These are phyloP conservation scores for Mucor racemosus DNA, from an alignment of 371 early-diverging fungal species.

Conservation along the genomic window DNA sequence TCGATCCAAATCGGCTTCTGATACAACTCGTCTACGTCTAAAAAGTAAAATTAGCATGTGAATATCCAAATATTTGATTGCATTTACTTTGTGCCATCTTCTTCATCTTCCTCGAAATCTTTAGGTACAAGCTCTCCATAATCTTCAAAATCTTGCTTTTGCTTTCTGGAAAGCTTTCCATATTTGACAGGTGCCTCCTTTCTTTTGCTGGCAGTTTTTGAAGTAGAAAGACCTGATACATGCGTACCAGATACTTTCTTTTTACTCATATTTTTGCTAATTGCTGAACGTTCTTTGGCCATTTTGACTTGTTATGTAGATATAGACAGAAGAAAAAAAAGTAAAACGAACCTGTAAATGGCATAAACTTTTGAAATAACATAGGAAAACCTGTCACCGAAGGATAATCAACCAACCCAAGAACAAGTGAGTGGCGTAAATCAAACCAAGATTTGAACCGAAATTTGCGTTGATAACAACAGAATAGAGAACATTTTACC, in stretches of 20 bases:
- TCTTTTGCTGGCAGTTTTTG: slow-evolving; percentile 28
- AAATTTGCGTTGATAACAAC: too few species aligned
- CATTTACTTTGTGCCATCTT: slow-evolving; percentile 24
- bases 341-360: neutral
- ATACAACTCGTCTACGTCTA: slow-evolving; percentile 53
- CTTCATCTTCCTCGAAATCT: slow-evolving; percentile 49
- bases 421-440: too few species aligned
- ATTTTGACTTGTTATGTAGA: slow-evolving; percentile 1
- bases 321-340: neutral
- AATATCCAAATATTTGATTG: neutral
- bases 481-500: too few species aligned
- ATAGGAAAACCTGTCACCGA: slow-evolving; percentile 2
- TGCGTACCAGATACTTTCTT: slow-evolving; percentile 33
- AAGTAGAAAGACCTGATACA: slow-evolving; percentile 34
- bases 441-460: too few species aligned
- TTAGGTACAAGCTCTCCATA: slow-evolving; percentile 75
- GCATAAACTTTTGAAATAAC: neutral
- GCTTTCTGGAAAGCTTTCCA: slow-evolving; percentile 55
- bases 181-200: slow-evolving; percentile 44
- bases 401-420: neutral
- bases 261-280: slow-evolving; percentile 35
- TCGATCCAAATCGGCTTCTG: slow-evolving; percentile 57
- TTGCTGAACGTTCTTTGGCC: slow-evolving; percentile 35
- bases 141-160: slow-evolving; percentile 66
- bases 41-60: neutral